phyloP scores from a whole-genome alignment of 1,139 yeast genomes.

The Saccharomycopsis hybrid region DNA sequence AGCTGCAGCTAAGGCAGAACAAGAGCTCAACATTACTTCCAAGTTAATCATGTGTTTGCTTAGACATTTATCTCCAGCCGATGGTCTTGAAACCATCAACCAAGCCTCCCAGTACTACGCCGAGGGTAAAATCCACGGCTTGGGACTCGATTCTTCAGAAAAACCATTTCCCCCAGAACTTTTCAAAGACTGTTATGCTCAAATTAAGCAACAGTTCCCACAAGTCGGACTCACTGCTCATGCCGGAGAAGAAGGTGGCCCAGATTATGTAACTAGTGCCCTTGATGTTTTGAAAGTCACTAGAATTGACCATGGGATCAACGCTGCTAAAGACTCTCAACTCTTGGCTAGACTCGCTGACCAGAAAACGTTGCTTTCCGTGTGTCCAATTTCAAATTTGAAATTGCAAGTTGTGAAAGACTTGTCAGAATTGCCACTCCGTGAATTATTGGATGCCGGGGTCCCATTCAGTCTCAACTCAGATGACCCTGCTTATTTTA shows the following conservation, averaged over 20 bases:
- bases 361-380: conserved; percentile 49
- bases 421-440: conserved; percentile 59
- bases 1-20: conserved; percentile 55
- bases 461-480: conserved; percentile 75
- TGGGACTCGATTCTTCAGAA: conserved; percentile 75
- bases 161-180: conserved; percentile 66
- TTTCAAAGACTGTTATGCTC: conserved; percentile 53
- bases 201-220: conserved; percentile 41
- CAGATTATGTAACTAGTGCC: conserved; percentile 51
- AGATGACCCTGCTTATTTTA: conserved; percentile 84
- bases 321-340: conserved; percentile 47
- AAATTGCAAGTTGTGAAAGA: conserved; percentile 67
- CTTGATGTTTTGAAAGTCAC: conserved; percentile 53
- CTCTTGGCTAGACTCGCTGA: conserved; percentile 50
- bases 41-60: conserved; percentile 74
- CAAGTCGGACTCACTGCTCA: conserved; percentile 66
- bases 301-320: conserved; percentile 76
- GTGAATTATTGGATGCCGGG: conserved; percentile 47
- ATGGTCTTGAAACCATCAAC: conserved; percentile 51
- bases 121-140: conserved; percentile 55
- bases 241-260: conserved; percentile 84
- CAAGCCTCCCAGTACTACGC: conserved; percentile 44
- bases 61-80: conserved; percentile 59
- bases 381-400: conserved; percentile 74
- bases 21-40: conserved; percentile 53